Base-by-base conservation (phyloP, 164 flowering plant species). In the Platanus orientalis region DNA sequence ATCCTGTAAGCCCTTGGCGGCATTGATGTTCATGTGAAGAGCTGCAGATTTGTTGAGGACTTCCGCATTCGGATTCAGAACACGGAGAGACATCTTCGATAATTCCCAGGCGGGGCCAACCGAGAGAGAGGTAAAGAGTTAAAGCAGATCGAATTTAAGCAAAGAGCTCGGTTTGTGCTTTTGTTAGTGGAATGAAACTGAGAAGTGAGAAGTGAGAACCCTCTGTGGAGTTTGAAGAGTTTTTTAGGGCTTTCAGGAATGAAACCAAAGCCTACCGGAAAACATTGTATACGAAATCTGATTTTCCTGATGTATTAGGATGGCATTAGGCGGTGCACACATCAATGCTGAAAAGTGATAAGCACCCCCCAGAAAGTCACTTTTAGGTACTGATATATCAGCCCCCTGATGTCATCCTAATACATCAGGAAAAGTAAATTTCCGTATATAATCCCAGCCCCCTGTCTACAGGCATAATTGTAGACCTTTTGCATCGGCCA, bases 1-100 rank as follows among this genome's bases (percentile, higher is more conserved):
- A 57, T 94, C 99, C 40, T 89, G 93, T 62, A 94, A 74, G 47
- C 99, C 96, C 77, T 89, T 94, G 56, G 99, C 96, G 72, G 99
- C 99, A 66, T 91, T 94, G 81, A 94, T 94, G 77, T 83, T 94
- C 93, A 94, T 92, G 72, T 85, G 92, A 39, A 94, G 87, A 17
- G 99, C 99, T 53, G 88, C 93, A 20, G 91, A 83, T 77, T 89
- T 94, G 90, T 94, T 94, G 30, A 94, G 87, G 32, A 94, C 97
- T 63, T 94, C 99, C 2, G 99, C 99, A 72, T 91, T 89, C 1
- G 92, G 99, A 73, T 94, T 94, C 78, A 94, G 47, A 36, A 89
- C 81, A 64, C 86, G 68, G 19, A 94, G 55, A 63, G 96, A 88
- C 99, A 89, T 91, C 62, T 74, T 82, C 65, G 50, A 2, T 51